phyloP scores from a whole-genome alignment of 441 rosid genomes.

The Gossypium laxum region DNA sequence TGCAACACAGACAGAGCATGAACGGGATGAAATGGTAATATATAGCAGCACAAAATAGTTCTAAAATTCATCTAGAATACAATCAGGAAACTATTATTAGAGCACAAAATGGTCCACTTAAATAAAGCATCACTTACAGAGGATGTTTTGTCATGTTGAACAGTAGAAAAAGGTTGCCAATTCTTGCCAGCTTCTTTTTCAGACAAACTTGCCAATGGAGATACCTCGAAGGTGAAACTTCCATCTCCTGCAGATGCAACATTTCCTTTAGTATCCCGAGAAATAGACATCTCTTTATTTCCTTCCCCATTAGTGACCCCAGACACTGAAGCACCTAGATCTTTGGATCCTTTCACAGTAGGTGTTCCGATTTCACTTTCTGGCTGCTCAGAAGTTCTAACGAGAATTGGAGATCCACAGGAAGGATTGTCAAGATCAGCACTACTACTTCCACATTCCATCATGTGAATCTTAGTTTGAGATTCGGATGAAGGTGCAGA shows the following conservation, averaged over 20 bases:
- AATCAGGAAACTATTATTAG: neutral
- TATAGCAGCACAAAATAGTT: neutral
- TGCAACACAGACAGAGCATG: neutral
- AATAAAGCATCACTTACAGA: constrained; percentile 28
- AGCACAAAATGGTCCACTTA: neutral
- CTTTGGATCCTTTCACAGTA: constrained; percentile 26
- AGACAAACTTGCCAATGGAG: constrained; percentile 26
- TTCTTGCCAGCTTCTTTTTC: constrained; percentile 33
- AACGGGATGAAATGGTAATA: constrained; percentile 15
- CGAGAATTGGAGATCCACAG: constrained; percentile 36
- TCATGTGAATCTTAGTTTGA: constrained; percentile 21
- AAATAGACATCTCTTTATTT: constrained; percentile 21
- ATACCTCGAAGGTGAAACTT: constrained; percentile 50
- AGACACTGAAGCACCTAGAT: constrained; percentile 26
- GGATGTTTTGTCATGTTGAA: constrained; percentile 30
- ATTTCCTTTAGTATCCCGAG: constrained; percentile 32
- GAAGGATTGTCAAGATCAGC: constrained; percentile 32
- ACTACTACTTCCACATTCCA: constrained; percentile 27
- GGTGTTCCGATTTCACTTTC: constrained; percentile 25
- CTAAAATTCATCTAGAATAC: neutral
- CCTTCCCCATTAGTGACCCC: constrained; percentile 24
- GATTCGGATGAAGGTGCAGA: constrained; percentile 27
- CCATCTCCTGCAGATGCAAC: constrained; percentile 37
- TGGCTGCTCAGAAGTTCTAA: constrained; percentile 34
- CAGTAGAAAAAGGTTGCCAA: constrained; percentile 35